Conservation (phyloP, 257 asterid species). For the Verbascum thapsus region DNA sequence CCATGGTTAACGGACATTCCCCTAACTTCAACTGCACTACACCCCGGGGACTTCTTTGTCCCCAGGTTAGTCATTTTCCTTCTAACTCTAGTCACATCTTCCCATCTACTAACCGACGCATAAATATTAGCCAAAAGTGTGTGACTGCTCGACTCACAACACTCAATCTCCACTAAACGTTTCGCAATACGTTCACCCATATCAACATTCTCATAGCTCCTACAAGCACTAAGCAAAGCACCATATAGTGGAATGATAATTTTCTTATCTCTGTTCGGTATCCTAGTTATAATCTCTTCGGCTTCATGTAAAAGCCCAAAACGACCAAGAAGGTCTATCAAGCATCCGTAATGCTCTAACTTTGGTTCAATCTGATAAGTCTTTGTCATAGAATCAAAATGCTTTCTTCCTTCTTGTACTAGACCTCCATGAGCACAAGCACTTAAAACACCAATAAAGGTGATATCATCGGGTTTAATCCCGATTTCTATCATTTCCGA, state of each 20-base stretch:
- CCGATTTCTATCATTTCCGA: constrained; percentile 65
- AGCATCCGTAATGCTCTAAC: constrained; percentile 77
- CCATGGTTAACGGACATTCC: constrained; percentile 15
- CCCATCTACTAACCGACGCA: constrained; percentile 84
- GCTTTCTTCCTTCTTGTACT: constrained; percentile 72
- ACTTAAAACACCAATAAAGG: constrained; percentile 74
- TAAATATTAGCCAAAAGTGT: constrained; percentile 68
- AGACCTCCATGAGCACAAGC: constrained; percentile 93
- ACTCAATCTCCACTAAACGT: constrained; percentile 50
- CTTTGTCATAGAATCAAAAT: constrained; percentile 63
- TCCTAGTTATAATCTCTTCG: constrained; percentile 45
- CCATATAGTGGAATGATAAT: constrained; percentile 63
- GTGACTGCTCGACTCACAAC: constrained; percentile 58
- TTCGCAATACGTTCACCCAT: constrained; percentile 75
- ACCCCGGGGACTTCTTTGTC: constrained; percentile 68
- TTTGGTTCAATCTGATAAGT: constrained; percentile 62
- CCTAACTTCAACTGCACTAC: constrained; percentile 56
- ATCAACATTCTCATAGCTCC: constrained; percentile 61
- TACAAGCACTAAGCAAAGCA: constrained; percentile 83
- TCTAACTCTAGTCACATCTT: constrained; percentile 57
- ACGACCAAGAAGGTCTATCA: constrained; percentile 81
- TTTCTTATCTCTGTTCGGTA: constrained; percentile 42
- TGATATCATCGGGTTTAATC: constrained; percentile 69
- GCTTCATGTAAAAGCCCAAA: constrained; percentile 85
- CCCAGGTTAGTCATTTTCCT: constrained; percentile 47